Evolutionary conservation across 169 alveolate genomes (phyloP).

Genomic region (Plasmodium malariae): DNA sequence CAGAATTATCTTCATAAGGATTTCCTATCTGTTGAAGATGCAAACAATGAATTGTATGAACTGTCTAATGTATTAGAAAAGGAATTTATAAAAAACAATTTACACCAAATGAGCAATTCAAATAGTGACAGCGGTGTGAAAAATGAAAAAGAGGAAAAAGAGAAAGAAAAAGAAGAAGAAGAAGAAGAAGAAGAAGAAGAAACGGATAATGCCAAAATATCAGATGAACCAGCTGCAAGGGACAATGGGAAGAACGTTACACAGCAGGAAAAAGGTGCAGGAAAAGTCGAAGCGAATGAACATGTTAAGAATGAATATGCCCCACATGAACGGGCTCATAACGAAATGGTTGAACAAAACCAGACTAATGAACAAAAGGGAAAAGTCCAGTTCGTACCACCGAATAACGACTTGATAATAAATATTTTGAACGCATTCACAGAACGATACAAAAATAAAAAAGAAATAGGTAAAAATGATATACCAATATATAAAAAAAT

Average conservation of each 20-base stretch:
- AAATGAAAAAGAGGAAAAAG: neutral
- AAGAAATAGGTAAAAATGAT: conserved; percentile 17
- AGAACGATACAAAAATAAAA: conserved; percentile 33
- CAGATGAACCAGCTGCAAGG: neutral
- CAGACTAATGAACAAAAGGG: neutral
- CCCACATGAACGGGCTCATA: neutral
- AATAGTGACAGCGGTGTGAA: neutral
- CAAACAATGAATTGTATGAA: neutral
- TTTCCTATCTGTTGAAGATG: neutral
- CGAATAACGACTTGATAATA: conserved; percentile 54
- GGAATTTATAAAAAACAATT: conserved; percentile 50
- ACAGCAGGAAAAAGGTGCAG: neutral
- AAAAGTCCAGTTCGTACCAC: conserved; percentile 32
- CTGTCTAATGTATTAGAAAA: conserved; percentile 48
- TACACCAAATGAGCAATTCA: neutral
- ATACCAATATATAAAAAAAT: conserved; percentile 46
- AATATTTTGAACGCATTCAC: conserved; percentile 52
- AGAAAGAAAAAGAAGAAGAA: neutral
- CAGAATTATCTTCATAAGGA: neutral
- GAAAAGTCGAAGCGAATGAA: neutral
- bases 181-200: neutral
- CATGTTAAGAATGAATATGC: neutral
- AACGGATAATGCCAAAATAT: neutral
- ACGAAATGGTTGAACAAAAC: neutral
- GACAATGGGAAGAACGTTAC: neutral